Conservation (phyloP, 495 filamentous ascomycete species). For the Hypoxylon subgilvum region DNA sequence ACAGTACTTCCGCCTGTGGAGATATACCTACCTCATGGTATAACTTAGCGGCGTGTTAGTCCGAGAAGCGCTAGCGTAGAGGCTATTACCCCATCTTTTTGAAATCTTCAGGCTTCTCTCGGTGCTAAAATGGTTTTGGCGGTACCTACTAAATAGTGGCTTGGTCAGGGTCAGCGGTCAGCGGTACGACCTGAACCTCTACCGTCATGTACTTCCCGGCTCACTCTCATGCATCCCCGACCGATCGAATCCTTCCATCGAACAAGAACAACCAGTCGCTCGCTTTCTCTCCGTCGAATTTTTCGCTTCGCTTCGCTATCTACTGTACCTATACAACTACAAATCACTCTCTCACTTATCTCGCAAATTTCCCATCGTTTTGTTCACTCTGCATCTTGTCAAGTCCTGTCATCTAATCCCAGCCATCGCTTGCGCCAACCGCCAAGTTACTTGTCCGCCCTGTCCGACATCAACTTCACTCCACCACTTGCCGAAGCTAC, state of each 20-base stretch:
- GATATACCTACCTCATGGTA: too few relatives aligned
- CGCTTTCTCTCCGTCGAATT: slow-evolving; percentile 28
- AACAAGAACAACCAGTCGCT: slow-evolving; percentile 25
- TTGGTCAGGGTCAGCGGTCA: slow-evolving; percentile 12
- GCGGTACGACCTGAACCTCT: slow-evolving; percentile 19
- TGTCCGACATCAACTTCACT: slow-evolving; percentile 8
- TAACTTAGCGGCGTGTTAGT: too few relatives aligned
- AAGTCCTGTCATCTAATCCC: not conserved
- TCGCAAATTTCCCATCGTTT: slow-evolving; percentile 1
- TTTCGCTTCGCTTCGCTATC: slow-evolving; percentile 15
- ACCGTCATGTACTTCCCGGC: slow-evolving; percentile 30
- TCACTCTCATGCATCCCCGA: slow-evolving; percentile 32
- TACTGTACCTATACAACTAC: not conserved
- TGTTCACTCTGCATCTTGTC: not conserved
- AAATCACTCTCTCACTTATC: slow-evolving; percentile 1
- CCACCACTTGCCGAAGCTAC: slow-evolving; percentile 10
- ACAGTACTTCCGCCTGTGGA: too few relatives aligned
- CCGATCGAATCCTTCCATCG: slow-evolving; percentile 15
- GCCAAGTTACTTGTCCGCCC: slow-evolving; percentile 7
- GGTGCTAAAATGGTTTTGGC: slow-evolving; percentile 24
- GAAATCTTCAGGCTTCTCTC: slow-evolving; percentile 25
- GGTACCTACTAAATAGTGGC: too few relatives aligned
- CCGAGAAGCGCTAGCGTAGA: slow-evolving; percentile 5
- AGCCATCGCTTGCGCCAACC: slow-evolving; percentile 2
- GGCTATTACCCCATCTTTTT: slow-evolving; percentile 37